Evolutionary conservation across 495 filamentous ascomycete genomes (phyloP).

Genomic region (Paragyromitra xinjiangensis): DNA sequence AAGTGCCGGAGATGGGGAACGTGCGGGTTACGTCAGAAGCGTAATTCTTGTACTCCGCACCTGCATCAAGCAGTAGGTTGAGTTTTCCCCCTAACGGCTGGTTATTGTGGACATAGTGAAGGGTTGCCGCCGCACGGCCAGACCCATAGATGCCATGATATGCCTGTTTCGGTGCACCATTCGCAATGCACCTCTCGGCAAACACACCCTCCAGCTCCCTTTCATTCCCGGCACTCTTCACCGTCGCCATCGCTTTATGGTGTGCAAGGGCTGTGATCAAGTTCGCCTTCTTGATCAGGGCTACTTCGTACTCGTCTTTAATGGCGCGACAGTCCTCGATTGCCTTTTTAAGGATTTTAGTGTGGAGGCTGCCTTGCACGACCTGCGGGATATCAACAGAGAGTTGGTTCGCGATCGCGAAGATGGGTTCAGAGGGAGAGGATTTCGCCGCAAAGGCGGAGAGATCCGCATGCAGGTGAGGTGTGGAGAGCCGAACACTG

Average conservation of each 20-base stretch:
- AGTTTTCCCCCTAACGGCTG: conserved; percentile 71
- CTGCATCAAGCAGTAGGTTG: conserved; percentile 84
- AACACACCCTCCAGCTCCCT: conserved; percentile 83
- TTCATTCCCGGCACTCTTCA: conserved; percentile 76
- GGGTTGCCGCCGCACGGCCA: conserved; percentile 79
- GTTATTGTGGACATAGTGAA: conserved; percentile 87
- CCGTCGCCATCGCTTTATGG: conserved; percentile 71
- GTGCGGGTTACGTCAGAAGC: conserved; percentile 89
- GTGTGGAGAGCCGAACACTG: conserved; percentile 69
- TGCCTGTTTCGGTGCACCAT: conserved; percentile 78
- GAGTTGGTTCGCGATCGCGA: conserved; percentile 76
- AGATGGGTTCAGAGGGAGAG: conserved; percentile 66
- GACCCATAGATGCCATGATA: conserved; percentile 85
- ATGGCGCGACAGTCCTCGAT: conserved; percentile 80
- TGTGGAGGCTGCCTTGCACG: conserved; percentile 68
- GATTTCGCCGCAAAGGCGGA: conserved; percentile 61
- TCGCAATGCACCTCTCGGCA: conserved; percentile 74
- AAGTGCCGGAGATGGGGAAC: conserved; percentile 81
- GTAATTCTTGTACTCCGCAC: conserved; percentile 80
- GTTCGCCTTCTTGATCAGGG: conserved; percentile 83
- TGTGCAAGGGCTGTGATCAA: conserved; percentile 80
- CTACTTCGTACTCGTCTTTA: conserved; percentile 87
- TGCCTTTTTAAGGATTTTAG: conserved; percentile 70
- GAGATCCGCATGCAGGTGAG: conserved; percentile 73
- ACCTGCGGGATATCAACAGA: conserved; percentile 65